Evolutionary conservation across 1,284 basidiomycete species (phyloP).

Genomic region (Kalmanozyma brasiliensis): DNA sequence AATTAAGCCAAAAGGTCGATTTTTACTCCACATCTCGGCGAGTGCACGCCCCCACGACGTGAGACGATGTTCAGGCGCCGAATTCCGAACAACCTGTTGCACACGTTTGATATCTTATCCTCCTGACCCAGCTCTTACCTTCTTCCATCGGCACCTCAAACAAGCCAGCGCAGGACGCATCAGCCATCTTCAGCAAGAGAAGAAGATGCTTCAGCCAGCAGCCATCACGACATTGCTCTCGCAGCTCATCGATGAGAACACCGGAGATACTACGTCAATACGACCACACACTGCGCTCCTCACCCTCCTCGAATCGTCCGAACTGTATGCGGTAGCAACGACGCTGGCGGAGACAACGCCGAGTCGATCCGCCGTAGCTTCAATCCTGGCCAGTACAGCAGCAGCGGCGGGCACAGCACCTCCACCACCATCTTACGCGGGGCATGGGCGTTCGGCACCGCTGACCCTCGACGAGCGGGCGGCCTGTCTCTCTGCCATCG

Average conservation of each 20-base stretch:
- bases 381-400: constrained; percentile 28
- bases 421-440: background rate
- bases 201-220: constrained; percentile 43
- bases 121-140: too few species aligned
- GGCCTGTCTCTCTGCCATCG: constrained; percentile 35
- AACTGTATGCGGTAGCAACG: constrained; percentile 39
- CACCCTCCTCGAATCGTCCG: constrained; percentile 40
- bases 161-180: too few species aligned
- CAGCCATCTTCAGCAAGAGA: too few species aligned
- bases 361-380: constrained; percentile 14
- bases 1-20: background rate
- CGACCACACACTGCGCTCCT: constrained; percentile 41
- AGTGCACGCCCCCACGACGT: too few species aligned
- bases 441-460: constrained; percentile 1
- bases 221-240: constrained; percentile 32
- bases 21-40: constrained; percentile 2
- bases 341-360: constrained; percentile 19
- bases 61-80: too few species aligned
- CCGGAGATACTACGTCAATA: background rate
- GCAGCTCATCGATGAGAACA: constrained; percentile 26
- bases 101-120: too few species aligned
- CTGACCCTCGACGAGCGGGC: constrained; percentile 40
- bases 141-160: background rate
- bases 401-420: constrained; percentile 15
- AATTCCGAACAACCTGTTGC: too few species aligned